Percentiles rank a stretch among this genome's conserved stretches.
Conservation (phyloP, 2,329 filamentous ascomycete species). For the Alternaria sp. region DNA sequence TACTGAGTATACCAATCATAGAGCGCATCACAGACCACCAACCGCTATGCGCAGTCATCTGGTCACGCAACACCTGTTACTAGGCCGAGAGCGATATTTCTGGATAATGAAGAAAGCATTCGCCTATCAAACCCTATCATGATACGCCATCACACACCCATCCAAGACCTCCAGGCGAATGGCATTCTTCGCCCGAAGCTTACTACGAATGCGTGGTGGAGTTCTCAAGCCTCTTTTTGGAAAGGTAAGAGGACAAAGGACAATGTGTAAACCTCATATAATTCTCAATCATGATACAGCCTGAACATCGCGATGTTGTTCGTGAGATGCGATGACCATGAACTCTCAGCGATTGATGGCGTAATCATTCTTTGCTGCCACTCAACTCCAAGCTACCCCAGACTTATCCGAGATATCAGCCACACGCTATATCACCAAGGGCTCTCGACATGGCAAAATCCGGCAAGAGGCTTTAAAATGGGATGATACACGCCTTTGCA, state of each 20-base stretch:
- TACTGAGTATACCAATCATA: not conserved
- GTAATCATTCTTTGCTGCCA: not conserved
- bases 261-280: not conserved
- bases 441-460: not conserved
- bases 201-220: not conserved
- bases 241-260: not conserved
- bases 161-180: not conserved
- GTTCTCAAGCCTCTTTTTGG: not conserved
- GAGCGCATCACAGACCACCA: slow-evolving; percentile 4
- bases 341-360: not conserved
- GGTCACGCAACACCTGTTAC: slow-evolving; percentile 12
- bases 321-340: not conserved
- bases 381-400: not conserved
- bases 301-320: not conserved
- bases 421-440: not conserved
- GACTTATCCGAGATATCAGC: not conserved
- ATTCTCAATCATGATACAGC: not conserved
- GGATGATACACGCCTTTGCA: not conserved
- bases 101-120: slow-evolving; percentile 8
- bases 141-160: slow-evolving; percentile 13
- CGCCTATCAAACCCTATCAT: slow-evolving; percentile 18
- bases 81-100: slow-evolving; percentile 7
- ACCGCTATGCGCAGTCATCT: slow-evolving; percentile 7
- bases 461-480: not conserved
- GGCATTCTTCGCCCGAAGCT: not conserved